Percentiles rank a stretch among this genome's conserved stretches.
phyloP scores from a whole-genome alignment of 306 rosid species.

The Vigna angularis region DNA sequence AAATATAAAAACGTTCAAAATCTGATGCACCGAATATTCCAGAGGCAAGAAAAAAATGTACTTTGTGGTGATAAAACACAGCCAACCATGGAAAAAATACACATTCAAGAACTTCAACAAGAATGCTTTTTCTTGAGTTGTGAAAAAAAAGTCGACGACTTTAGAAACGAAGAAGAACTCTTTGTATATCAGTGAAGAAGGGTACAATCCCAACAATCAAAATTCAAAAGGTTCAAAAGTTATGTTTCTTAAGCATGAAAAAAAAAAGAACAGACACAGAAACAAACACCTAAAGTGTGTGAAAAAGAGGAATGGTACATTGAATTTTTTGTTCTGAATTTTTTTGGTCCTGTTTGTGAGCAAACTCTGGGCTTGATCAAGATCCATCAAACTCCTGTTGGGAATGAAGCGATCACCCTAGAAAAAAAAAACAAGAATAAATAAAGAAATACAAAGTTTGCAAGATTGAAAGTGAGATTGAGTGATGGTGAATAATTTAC shows the following conservation, averaged over 20 bases:
- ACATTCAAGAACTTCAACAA: slow-evolving; percentile 4
- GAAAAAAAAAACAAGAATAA: neutral
- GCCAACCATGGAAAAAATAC: neutral
- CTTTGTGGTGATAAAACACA: neutral
- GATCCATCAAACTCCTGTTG: slow-evolving; percentile 92
- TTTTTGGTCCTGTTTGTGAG: slow-evolving; percentile 63
- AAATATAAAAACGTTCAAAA: slow-evolving; percentile 1
- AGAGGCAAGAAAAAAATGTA: neutral
- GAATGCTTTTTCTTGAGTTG: neutral
- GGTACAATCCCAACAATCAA: neutral
- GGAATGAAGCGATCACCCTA: slow-evolving; percentile 92
- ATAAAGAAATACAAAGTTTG: neutral
- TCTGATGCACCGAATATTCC: neutral
- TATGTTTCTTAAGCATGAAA: neutral
- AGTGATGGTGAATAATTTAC: slow-evolving; percentile 36
- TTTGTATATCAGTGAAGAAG: neutral
- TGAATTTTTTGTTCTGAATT: slow-evolving; percentile 44
- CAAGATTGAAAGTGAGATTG: neutral
- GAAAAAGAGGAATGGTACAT: slow-evolving; percentile 39
- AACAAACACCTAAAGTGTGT: neutral
- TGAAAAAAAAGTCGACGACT: neutral
- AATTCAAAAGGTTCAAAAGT: neutral
- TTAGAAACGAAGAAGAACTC: neutral
- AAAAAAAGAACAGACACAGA: neutral
- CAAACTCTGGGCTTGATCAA: slow-evolving; percentile 87